Percentiles rank a stretch among this genome's conserved stretches.
Conservation (phyloP, 164 flowering plant genomes). For the Aristolochia californica region DNA sequence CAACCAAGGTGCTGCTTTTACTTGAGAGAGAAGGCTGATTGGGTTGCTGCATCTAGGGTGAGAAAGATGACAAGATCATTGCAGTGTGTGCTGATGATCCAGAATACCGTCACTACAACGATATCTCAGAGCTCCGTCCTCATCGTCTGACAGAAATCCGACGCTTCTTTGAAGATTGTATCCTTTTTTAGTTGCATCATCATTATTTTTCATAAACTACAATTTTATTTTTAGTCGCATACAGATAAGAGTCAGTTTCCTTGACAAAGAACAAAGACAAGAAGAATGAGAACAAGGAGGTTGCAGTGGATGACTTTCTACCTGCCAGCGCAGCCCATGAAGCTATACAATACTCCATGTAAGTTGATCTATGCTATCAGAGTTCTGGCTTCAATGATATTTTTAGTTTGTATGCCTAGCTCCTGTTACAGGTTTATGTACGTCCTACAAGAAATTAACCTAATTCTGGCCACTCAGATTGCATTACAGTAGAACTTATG, state of each 20-base stretch:
- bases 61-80: constrained; percentile 69
- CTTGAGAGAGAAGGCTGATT: no score
- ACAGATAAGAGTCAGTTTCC: constrained; percentile 3
- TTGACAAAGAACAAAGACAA: constrained; percentile 34
- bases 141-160: constrained; percentile 60
- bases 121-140: constrained; percentile 53
- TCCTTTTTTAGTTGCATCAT: constrained; percentile 14
- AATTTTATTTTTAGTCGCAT: neutral
- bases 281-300: constrained; percentile 57
- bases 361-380: constrained; percentile 9
- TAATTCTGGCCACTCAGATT: no score
- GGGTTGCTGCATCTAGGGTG: constrained; percentile 32
- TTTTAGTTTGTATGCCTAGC: neutral
- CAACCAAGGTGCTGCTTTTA: neutral
- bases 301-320: constrained; percentile 43
- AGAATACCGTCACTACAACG: constrained; percentile 53
- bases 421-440: neutral
- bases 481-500: neutral
- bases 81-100: constrained; percentile 83
- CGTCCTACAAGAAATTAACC: neutral
- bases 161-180: constrained; percentile 78
- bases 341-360: constrained; percentile 51
- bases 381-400: neutral
- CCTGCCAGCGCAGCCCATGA: constrained; percentile 28
- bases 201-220: neutral